Base-by-base conservation (phyloP, 1,284 basidiomycete species). In the Austroboletus niveus region DNA sequence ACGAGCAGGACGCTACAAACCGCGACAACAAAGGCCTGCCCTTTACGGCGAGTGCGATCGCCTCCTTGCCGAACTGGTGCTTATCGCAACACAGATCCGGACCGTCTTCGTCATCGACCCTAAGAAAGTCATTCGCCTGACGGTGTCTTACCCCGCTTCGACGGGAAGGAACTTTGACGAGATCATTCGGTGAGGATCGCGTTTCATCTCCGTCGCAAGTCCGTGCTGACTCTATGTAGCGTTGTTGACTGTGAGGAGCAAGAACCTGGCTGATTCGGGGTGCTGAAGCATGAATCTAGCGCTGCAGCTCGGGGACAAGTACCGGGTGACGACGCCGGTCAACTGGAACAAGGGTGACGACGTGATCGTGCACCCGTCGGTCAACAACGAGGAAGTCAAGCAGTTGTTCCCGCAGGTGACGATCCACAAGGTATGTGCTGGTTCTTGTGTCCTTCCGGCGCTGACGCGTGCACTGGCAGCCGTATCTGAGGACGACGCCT, bases 91-190 rank as follows among this genome's bases (percentile, higher is more conserved):
- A 32, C 40, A 98, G 94, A 89, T 98, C 70, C 87, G 95, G 58
- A 96, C 92, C 17, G 94, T 97, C 57, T 97, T 95, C 72, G 75
- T 98, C 61, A 92, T 98, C 65, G 94, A 97, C 75, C 93, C 89
- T 38, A 91, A 89, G 73, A 92, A 94, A 74, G 79, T 82, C 59
- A 95, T 98, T 67, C 91, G 96, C 57, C 78, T 98, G 59, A 93
- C 85, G 36, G 70, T 99, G 61, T 78, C 92, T 34, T 99, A 99
- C 78, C 94, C 94, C 51, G 93, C 92, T 42, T 84, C 86, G 14
- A 89, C 89, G 57, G 89, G 88, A 44, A 82, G 85, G 59, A 91
- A 90, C 78, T 91, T 91, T 57, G 86, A 88, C 64, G 95, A 98
- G 73, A 86, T 97, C 62, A 71, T 97, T 55, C 86, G 95, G 85